phyloP scores from a whole-genome alignment of 306 rosid genomes.

The Carpinus viminea region DNA sequence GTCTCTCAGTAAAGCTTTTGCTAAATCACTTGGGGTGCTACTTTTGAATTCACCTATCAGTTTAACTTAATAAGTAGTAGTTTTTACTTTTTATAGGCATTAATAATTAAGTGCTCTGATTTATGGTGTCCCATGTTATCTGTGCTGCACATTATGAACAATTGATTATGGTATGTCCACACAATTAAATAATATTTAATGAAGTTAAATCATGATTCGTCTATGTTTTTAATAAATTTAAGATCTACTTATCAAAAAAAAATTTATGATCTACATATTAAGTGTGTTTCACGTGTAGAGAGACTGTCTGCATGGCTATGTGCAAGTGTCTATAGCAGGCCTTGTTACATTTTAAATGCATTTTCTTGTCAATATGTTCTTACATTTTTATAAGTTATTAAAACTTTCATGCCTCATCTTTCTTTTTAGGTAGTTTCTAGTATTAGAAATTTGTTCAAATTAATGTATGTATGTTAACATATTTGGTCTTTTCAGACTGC shows the following conservation, averaged over 20 bases:
- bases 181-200: neutral
- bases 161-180: neutral
- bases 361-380: neutral
- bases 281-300: neutral
- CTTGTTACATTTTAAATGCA: neutral
- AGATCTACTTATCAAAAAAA: no score
- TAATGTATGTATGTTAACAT: constrained; percentile 29
- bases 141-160: neutral
- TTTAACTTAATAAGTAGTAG: neutral
- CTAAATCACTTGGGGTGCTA: neutral
- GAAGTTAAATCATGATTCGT: neutral
- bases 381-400: neutral
- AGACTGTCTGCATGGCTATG: neutral
- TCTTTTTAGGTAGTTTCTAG: neutral
- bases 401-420: neutral
- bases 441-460: neutral
- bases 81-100: neutral
- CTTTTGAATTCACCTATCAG: neutral
- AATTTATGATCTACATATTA: neutral
- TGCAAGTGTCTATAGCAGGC: neutral
- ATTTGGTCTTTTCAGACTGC: constrained; percentile 54
- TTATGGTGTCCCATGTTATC: neutral
- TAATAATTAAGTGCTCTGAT: neutral
- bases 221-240: neutral
- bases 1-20: neutral